Evolutionary conservation across 371 early-diverging fungal genomes (phyloP).

Genomic region (Mortierella sp.): DNA sequence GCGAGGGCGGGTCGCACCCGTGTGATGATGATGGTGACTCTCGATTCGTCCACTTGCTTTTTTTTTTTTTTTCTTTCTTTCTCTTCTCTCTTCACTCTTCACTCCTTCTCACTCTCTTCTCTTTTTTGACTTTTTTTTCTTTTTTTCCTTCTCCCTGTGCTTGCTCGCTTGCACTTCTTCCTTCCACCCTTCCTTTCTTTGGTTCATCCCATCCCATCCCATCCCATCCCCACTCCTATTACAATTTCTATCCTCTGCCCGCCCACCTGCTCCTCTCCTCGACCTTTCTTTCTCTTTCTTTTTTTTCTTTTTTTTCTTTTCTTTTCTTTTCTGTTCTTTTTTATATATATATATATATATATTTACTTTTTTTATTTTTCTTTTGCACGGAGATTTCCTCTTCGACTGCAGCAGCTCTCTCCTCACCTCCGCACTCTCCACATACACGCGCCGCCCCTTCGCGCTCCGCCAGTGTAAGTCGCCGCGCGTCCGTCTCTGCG

Average conservation of each 20-base stretch:
- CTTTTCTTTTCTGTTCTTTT: neutral
- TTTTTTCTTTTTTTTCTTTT: neutral
- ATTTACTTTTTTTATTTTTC: neutral
- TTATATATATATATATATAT: neutral
- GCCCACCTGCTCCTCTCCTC: constrained; percentile 1
- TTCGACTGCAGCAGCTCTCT: neutral
- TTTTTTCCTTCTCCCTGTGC: neutral
- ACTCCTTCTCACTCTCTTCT: neutral
- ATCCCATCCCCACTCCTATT: neutral
- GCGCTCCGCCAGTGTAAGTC: too few relatives aligned
- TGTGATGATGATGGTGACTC: too few relatives aligned
- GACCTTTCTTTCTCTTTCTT: neutral
- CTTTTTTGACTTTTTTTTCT: neutral
- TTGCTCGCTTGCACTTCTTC: constrained; percentile 1
- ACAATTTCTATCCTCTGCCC: constrained; percentile 1
- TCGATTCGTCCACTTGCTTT: neutral
- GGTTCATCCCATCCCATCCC: neutral
- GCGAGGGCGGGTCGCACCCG: too few relatives aligned
- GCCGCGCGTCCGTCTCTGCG: too few relatives aligned
- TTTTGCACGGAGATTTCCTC: too few relatives aligned
- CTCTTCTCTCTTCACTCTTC: neutral
- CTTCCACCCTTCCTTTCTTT: neutral
- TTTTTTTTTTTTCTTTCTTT: neutral
- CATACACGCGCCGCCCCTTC: too few relatives aligned
- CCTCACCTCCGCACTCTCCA: neutral